Base-by-base conservation (phyloP, 352 stramenopile species). In the Globisporangium spinosum region DNA sequence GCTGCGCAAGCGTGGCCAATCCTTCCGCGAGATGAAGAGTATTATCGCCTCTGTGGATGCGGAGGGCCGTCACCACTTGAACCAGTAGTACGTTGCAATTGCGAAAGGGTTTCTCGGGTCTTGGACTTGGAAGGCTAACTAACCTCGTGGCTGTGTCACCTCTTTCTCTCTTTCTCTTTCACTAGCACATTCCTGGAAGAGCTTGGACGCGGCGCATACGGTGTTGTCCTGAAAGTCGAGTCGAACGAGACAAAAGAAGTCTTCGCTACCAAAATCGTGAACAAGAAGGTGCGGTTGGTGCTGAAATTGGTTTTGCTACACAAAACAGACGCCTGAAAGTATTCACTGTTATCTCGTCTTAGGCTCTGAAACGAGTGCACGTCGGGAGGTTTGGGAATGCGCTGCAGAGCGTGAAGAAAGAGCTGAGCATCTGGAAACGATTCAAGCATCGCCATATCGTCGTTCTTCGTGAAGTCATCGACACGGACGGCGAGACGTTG, bases 351-450 rank as follows among this genome's bases (percentile, higher is more conserved):
- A 32, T 32, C 29, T 32, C 29, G 29, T 32, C 4, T 6, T 20
- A 49, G 40, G 40, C 77, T n/a, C 74, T 94, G 25, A 88, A 89
- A 32, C 80, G 84, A 27, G 70, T 91, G 47, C 82, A 81, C 51
- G 75, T 91, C 9, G 87, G 85, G 6, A 76, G 83, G 20, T 90
- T 91, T 29, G 85, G 87, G 15, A 92, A 94, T 55, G 87, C 83
- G 8, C 57, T 94, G 17, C 85, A 94, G 60, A 83, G 69, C 9
- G 76, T 91, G 22, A 96, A 98, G 77, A 94, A 93, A 60, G 96
- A 99, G 63, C 95, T 99, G 70, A 90, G 82, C n/a, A 95, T 98
- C 13, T 99, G 98, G 96, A 98, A 98, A 75, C 94, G 94, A 49
- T 88, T 99, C 61, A 90, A 91, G 53, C 97, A 99, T 80, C 91